phyloP scores from a whole-genome alignment of 2,329 filamentous ascomycete species.

The Ophiostoma sp. region DNA sequence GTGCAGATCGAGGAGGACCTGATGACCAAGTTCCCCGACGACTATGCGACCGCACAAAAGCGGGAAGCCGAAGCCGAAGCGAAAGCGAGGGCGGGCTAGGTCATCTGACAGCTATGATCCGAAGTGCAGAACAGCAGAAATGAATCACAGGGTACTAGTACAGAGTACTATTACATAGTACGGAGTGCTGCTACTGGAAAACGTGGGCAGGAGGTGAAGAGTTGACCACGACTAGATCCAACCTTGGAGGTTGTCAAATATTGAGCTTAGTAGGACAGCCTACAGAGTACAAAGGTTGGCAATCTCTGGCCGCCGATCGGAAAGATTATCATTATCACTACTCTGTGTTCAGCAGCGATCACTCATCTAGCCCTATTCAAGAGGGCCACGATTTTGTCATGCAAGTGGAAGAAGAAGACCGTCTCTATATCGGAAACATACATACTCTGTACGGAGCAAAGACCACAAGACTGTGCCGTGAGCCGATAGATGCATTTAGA shows the following conservation, averaged over 20 bases:
- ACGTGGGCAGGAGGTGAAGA: not conserved
- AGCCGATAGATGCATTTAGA: not conserved
- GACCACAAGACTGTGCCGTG: not conserved
- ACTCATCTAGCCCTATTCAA: not conserved
- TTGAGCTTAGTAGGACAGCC: not conserved
- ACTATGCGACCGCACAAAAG: constrained; percentile 20
- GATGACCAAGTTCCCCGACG: constrained; percentile 17
- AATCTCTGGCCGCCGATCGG: constrained; percentile 1
- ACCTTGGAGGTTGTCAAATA: not conserved
- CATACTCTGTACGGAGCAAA: not conserved
- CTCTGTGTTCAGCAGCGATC: not conserved
- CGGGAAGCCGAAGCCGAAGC: constrained; percentile 5
- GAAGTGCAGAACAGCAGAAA: not conserved
- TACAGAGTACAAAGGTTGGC: not conserved
- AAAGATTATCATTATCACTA: not conserved
- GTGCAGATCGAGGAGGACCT: constrained; percentile 20
- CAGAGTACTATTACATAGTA: not conserved
- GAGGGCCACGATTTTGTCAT: constrained; percentile 8
- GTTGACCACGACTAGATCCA: not conserved
- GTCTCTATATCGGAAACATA: too few relatives aligned
- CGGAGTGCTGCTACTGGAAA: not conserved
- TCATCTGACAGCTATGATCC: not conserved
- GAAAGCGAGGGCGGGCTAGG: not conserved
- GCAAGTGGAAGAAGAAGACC: not conserved
- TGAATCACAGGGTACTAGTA: too few relatives aligned